phyloP scores from a whole-genome alignment of 1,139 yeast species.

The Yamadazyma jaroonii region DNA sequence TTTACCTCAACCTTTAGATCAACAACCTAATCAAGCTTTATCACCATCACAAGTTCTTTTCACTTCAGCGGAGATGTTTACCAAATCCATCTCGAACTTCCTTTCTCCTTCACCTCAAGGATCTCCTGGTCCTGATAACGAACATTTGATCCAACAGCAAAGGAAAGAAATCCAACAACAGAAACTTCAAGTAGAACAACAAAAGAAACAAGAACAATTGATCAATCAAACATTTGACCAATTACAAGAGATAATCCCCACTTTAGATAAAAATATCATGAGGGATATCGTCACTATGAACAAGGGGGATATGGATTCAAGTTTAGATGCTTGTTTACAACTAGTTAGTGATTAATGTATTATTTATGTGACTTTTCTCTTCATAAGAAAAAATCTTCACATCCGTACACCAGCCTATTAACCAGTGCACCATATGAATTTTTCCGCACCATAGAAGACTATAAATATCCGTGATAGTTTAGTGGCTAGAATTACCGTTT shows the following conservation, averaged over 20 bases:
- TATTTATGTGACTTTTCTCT: not conserved
- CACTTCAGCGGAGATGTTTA: conserved; percentile 53
- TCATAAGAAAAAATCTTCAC: not conserved
- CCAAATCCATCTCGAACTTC: conserved; percentile 46
- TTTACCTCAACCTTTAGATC: conserved; percentile 22
- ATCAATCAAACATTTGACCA: conserved; percentile 34
- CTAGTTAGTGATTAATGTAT: conserved; percentile 20
- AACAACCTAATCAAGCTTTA: conserved; percentile 14
- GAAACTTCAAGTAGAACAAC: conserved; percentile 3
- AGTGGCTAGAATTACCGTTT: conserved; percentile 49
- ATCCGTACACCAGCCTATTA: too few species aligned
- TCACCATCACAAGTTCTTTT: conserved; percentile 51
- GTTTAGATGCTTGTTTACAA: conserved; percentile 64
- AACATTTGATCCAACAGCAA: conserved; percentile 4
- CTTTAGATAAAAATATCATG: conserved; percentile 62
- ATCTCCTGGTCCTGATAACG: conserved; percentile 7
- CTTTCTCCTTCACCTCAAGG: conserved; percentile 42
- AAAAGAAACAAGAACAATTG: conserved; percentile 11
- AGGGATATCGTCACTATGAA: conserved; percentile 70
- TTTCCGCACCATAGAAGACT: too few species aligned
- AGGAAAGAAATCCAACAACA: conserved; percentile 5
- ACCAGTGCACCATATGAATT: too few species aligned
- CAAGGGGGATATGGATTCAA: conserved; percentile 66
- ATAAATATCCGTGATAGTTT: conserved; percentile 39
- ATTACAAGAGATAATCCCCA: conserved; percentile 73